These are phyloP conservation scores for Apiospora marii DNA, from an alignment of 2,329 filamentous ascomycete species.

Conservation along the genomic window DNA sequence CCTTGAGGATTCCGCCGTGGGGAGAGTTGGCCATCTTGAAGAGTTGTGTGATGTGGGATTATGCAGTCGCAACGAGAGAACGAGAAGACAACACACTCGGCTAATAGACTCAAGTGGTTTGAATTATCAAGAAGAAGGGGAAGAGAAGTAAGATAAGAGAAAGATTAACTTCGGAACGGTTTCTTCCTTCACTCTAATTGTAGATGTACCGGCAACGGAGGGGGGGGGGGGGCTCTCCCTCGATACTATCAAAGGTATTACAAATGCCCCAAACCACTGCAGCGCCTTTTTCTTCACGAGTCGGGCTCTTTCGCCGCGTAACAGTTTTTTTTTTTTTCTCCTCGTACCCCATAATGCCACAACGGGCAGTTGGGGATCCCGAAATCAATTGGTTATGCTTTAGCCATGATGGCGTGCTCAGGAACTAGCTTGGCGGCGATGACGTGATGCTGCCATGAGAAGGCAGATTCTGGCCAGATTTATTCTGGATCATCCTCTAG, in stretches of 20 bases:
- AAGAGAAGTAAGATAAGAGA: not conserved
- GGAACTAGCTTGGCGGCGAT: conserved; percentile 31
- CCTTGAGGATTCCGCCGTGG: conserved; percentile 95
- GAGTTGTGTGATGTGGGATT: not conserved
- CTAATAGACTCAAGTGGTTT: not conserved
- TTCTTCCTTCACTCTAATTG: not conserved
- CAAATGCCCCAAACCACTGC: not conserved
- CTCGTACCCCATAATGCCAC: conserved; percentile 12
- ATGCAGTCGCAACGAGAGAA: conserved; percentile 17
- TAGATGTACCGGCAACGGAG: not conserved
- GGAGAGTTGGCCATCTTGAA: conserved; percentile 71
- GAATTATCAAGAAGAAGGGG: not conserved
- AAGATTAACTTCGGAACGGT: conserved; percentile 8
- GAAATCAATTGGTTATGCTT: conserved; percentile 34
- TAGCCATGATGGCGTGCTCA: conserved; percentile 45
- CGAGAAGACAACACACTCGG: not conserved
- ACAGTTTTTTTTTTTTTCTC: conserved; percentile 16
- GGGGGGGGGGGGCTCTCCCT: not conserved
- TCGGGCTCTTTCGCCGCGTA: conserved; percentile 2
- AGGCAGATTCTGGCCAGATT: conserved; percentile 17
- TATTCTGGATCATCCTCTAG: conserved; percentile 1
- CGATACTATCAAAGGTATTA: not conserved
- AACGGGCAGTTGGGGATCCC: not conserved
- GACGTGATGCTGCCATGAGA: conserved; percentile 18
- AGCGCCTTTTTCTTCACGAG: conserved; percentile 4